Conservation (phyloP, 257 asterid genomes). For the Euphrasia confusa region DNA sequence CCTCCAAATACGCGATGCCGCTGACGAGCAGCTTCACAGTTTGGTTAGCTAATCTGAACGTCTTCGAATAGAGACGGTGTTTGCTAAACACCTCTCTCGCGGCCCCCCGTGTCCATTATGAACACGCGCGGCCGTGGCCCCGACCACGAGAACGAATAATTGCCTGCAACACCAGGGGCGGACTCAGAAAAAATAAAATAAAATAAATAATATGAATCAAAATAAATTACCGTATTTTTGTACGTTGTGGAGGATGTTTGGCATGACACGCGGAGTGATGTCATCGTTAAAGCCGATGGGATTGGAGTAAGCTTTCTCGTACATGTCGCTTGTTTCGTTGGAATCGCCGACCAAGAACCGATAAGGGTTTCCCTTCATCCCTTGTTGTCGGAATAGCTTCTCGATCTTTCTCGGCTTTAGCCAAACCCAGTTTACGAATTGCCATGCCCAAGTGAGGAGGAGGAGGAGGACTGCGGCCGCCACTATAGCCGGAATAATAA, state of each 20-base stretch:
- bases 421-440: conserved; percentile 20
- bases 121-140: conserved; percentile 23
- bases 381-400: conserved; percentile 16
- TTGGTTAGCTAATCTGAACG: conserved; percentile 6
- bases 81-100: conserved; percentile 18
- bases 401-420: conserved; percentile 16
- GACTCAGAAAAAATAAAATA: no score
- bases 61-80: conserved; percentile 12
- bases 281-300: background rate
- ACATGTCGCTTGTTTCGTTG: conserved; percentile 7
- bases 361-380: conserved; percentile 23
- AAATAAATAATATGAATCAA: no score
- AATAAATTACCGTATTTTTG: conserved; percentile 7
- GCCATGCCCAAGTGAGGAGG: conserved; percentile 20
- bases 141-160: conserved; percentile 23
- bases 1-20: conserved; percentile 21
- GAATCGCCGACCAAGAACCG: conserved; percentile 16
- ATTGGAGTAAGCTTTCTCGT: conserved; percentile 12
- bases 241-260: conserved; percentile 14
- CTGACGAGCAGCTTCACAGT: conserved; percentile 7
- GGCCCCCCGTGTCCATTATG: conserved; percentile 8
- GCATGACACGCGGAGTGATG: conserved; percentile 21
- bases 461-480: background rate
- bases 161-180: background rate
- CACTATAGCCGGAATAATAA: background rate